These are phyloP conservation scores for Tremella fuciformis DNA, from an alignment of 768 basidiomycete species.

Conservation along the genomic window DNA sequence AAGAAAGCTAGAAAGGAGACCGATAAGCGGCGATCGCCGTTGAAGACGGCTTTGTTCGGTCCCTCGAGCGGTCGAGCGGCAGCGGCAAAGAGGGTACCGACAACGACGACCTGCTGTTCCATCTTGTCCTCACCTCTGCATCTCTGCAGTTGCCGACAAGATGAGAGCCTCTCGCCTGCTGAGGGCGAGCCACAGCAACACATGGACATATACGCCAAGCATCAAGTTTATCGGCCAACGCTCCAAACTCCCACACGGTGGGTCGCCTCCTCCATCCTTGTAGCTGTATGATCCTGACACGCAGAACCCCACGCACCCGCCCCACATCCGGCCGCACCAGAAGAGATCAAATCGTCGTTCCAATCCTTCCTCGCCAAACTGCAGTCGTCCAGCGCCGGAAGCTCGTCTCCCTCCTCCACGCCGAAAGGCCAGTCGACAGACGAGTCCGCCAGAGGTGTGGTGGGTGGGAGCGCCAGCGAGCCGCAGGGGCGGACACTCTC, in stretches of 20 bases:
- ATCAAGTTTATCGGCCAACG: slow-evolving; percentile 50
- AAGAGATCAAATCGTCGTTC: slow-evolving; percentile 45
- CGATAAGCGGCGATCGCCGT: too few relatives aligned
- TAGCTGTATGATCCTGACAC: slow-evolving; percentile 7
- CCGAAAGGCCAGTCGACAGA: slow-evolving; percentile 35
- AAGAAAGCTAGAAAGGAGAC: too few relatives aligned
- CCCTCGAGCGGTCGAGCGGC: too few relatives aligned
- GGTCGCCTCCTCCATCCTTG: slow-evolving; percentile 6
- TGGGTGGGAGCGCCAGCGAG: neutral
- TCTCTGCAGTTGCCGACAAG: neutral
- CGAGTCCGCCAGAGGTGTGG: neutral
- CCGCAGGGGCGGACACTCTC: slow-evolving; percentile 7
- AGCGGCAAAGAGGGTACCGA: too few relatives aligned
- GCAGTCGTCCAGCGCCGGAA: slow-evolving; percentile 36
- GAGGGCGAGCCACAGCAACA: slow-evolving; percentile 9
- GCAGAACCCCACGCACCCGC: slow-evolving; percentile 49
- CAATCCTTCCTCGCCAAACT: slow-evolving; percentile 50
- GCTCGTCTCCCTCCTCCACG: slow-evolving; percentile 28
- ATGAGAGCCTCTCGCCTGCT: slow-evolving; percentile 24
- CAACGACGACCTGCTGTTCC: neutral
- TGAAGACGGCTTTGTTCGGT: too few relatives aligned
- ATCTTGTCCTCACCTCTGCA: neutral
- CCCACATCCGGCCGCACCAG: slow-evolving; percentile 48
- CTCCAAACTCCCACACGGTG: slow-evolving; percentile 29
- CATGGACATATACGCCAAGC: slow-evolving; percentile 36